Percentiles rank a stretch among this genome's conserved stretches.
These are phyloP conservation scores for Aspergillus ustus DNA, from an alignment of 2,329 filamentous ascomycete genomes.

Conservation along the genomic window DNA sequence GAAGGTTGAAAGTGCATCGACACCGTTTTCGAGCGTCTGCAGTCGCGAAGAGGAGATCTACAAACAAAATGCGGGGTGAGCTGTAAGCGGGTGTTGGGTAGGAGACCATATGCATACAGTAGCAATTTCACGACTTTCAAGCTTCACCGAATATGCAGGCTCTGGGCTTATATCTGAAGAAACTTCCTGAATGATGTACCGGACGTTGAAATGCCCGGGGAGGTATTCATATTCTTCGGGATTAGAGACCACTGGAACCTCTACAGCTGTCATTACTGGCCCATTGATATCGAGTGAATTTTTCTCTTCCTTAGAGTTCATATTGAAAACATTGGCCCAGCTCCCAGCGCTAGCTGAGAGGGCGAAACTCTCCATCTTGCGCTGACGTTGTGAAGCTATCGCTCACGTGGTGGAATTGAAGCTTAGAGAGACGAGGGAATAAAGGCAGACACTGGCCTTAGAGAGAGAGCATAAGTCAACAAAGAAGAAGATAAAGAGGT, in stretches of 20 bases:
- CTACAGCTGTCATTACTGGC: constrained; percentile 28
- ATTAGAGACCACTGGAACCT: constrained; percentile 37
- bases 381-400: not conserved
- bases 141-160: constrained; percentile 37
- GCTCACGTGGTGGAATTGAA: not conserved
- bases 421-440: not conserved
- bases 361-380: constrained; percentile 3
- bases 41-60: constrained; percentile 36
- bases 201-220: constrained; percentile 43
- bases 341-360: not conserved
- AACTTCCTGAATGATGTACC: constrained; percentile 35
- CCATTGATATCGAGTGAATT: not conserved
- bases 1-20: constrained; percentile 31
- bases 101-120: constrained; percentile 35
- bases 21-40: constrained; percentile 35
- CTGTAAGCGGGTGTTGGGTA: not conserved
- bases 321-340: not conserved
- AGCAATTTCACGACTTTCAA: constrained; percentile 42
- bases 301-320: not conserved
- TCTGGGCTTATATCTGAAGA: constrained; percentile 26
- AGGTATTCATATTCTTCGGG: constrained; percentile 44
- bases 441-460: not conserved
- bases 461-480: not conserved
- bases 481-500: constrained; percentile 13
- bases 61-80: constrained; percentile 14